Evolutionary conservation across 1,284 basidiomycete species (phyloP), one percentile per base, ranked within the genome.

Genomic region (Mycena sp.): DNA sequence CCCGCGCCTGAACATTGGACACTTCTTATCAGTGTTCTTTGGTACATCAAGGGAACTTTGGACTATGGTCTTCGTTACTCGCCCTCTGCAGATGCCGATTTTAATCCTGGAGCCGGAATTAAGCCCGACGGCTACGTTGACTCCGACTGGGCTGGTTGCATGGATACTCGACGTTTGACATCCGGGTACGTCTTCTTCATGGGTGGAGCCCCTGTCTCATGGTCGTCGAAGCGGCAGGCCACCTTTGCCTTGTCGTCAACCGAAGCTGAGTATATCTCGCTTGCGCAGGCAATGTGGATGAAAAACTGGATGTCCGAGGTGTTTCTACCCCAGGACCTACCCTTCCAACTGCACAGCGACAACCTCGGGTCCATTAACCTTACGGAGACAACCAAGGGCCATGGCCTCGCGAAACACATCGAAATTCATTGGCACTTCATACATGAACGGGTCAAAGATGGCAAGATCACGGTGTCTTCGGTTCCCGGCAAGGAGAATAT

Each of bases 91-190:
- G 5, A 28, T 3, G 17, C 7, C 11, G 23, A 1, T 28, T 17
- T 21, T 10, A 11, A 12, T 5, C 21, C 45, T 11, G 61, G 61
- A 4, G 4, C 11, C 11, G 48, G 49, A 1, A 30, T 63, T 2
- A 52, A 58, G 21, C 61, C 61, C 12, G 28, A 26, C 12, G 61
- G 55, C 6, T 54, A 45, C 19, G 19, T 49, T 3, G 59, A 68
- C 50, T 66, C 61, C 2, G 60, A 56, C 23, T 68, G 58, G 57
- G 64, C 61, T n/a, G 64, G 64, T 3, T 66, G 64, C 26, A 30
- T 63, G 0, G 64, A 68, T 32, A 60, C 64, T 9, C 64, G 55
- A 1, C 53, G 53, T 11, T 68, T 64, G 1, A 59, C 55, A 7
- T 48, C 55, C 11, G 67, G 58, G 1, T 68, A 64, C 26, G 40